Conservation (phyloP, 257 asterid species). For the Scutellaria baicalensis region DNA sequence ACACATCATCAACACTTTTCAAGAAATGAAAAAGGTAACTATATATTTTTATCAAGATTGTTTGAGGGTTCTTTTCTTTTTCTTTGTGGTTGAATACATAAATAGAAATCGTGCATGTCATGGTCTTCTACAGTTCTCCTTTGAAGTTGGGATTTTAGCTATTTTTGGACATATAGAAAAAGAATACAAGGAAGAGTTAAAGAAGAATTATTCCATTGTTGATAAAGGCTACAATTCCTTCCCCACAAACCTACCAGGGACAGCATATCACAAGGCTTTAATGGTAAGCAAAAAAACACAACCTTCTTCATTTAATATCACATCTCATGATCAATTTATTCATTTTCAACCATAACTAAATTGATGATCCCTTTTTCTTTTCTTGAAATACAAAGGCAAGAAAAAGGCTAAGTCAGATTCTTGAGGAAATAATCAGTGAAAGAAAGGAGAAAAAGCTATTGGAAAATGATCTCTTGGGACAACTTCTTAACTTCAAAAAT, state of each 20-base stretch:
- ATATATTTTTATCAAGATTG: neutral
- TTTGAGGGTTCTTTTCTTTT: neutral
- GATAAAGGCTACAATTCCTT: constrained; percentile 89
- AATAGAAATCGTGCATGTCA: neutral
- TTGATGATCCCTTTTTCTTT: neutral
- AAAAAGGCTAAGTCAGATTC: constrained; percentile 43
- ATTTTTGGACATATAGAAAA: constrained; percentile 63
- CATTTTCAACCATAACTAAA: too few species aligned
- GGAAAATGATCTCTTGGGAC: constrained; percentile 43
- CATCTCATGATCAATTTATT: too few species aligned
- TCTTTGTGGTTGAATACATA: too few species aligned
- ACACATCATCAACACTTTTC: constrained; percentile 42
- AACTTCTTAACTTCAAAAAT: constrained; percentile 44
- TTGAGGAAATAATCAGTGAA: constrained; percentile 47
- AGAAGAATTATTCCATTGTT: constrained; percentile 52
- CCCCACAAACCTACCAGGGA: constrained; percentile 78
- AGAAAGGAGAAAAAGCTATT: constrained; percentile 39
- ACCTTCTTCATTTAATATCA: neutral
- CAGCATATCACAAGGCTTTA: constrained; percentile 62
- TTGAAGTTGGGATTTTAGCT: constrained; percentile 76
- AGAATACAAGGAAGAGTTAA: constrained; percentile 43
- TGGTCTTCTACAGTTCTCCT: constrained; percentile 35
- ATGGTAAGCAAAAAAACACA: constrained; percentile 25
- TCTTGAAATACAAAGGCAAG: constrained; percentile 48
- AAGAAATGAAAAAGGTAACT: constrained; percentile 53